Conservation (phyloP, 768 basidiomycete genomes). For the Leccinellum rugosiceps region DNA sequence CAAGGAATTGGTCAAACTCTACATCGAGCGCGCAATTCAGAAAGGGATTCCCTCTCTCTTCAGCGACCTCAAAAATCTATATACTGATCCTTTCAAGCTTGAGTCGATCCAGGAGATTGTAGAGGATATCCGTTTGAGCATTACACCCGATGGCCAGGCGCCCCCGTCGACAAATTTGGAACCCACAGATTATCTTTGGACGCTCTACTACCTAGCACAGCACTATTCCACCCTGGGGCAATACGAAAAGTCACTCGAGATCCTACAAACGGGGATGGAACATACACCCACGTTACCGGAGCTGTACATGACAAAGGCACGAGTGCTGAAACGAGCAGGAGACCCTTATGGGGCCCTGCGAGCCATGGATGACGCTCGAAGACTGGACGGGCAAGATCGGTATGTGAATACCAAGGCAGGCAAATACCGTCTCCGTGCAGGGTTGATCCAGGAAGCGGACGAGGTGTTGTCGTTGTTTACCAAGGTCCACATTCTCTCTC, state of each 20-base stretch:
- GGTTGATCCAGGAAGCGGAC: slow-evolving; percentile 72
- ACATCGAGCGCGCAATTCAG: slow-evolving; percentile 65
- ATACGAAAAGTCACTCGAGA: slow-evolving; percentile 47
- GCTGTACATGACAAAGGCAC: slow-evolving; percentile 75
- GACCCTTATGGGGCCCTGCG: slow-evolving; percentile 73
- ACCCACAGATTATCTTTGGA: slow-evolving; percentile 90
- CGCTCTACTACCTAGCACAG: slow-evolving; percentile 91
- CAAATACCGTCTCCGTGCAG: slow-evolving; percentile 86
- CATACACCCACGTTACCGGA: slow-evolving; percentile 97
- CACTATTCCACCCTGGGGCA: slow-evolving; percentile 68
- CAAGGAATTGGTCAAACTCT: slow-evolving; percentile 55
- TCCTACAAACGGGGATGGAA: slow-evolving; percentile 61
- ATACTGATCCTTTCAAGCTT: slow-evolving; percentile 62
- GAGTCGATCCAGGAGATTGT: slow-evolving; percentile 65
- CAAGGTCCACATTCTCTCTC: slow-evolving; percentile 55
- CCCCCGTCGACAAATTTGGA: slow-evolving; percentile 29
- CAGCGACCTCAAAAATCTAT: slow-evolving; percentile 85
- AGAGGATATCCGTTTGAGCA: slow-evolving; percentile 43
- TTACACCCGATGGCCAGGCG: slow-evolving; percentile 35
- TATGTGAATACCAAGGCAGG: slow-evolving; percentile 93
- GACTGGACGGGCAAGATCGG: slow-evolving; percentile 90
- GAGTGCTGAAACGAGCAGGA: slow-evolving; percentile 82
- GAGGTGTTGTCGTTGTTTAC: slow-evolving; percentile 83
- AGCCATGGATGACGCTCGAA: slow-evolving; percentile 75
- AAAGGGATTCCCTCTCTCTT: slow-evolving; percentile 94